phyloP scores from a whole-genome alignment of 192 early-diverging fungal species.

The Dimargaris cristalligena region DNA sequence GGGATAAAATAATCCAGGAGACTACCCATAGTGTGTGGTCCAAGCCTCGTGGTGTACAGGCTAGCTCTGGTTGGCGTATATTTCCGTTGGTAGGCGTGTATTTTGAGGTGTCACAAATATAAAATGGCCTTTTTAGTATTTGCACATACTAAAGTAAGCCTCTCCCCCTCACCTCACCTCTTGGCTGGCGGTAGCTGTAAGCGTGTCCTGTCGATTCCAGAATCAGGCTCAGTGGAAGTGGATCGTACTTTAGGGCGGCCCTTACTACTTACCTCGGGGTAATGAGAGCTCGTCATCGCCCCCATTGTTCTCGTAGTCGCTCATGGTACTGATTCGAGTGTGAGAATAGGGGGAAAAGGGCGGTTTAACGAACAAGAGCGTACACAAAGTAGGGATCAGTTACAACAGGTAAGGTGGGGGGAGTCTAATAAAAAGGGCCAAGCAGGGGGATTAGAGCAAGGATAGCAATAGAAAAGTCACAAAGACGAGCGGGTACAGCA shows the following conservation, averaged over 20 bases:
- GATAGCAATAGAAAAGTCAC: neutral
- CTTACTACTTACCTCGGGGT: conserved; percentile 44
- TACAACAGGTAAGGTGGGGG: neutral
- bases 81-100: neutral
- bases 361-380: neutral
- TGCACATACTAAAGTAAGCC: too few species aligned
- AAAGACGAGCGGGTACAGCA: neutral
- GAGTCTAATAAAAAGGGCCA: conserved; percentile 2
- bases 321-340: conserved; percentile 30
- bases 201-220: neutral
- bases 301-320: conserved; percentile 35
- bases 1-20: too few species aligned
- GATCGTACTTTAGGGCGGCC: neutral
- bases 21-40: too few species aligned
- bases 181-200: neutral
- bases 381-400: neutral
- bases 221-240: neutral
- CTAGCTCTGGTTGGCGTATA: neutral
- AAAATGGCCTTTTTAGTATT: too few species aligned
- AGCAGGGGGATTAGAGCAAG: neutral
- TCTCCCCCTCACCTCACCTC: neutral
- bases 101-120: too few species aligned
- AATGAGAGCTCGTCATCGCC: conserved; percentile 79
- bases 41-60: neutral
- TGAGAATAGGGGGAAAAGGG: neutral